Evolutionary conservation across 2,329 filamentous ascomycete genomes (phyloP).

Genomic region (Cladophialophora immunda): DNA sequence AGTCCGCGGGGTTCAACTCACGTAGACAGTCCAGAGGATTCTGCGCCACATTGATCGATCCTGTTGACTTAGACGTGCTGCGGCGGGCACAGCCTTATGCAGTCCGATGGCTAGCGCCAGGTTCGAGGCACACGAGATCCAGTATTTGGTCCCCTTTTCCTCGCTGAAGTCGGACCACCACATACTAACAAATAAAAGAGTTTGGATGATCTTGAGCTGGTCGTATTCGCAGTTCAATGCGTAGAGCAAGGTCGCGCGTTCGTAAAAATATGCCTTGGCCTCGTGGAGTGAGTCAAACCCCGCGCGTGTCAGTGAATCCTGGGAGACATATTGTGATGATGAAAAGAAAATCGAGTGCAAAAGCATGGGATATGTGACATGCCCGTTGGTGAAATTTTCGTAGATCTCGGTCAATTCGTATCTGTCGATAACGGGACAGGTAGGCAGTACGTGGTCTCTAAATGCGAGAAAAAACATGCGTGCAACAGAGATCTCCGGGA

Average conservation of each 20-base stretch:
- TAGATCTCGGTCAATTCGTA: background rate
- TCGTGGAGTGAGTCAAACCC: conserved; percentile 1
- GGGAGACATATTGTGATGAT: background rate
- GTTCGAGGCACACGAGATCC: conserved; percentile 7
- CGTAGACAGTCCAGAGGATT: background rate
- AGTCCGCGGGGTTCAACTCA: background rate
- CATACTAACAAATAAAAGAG: conserved; percentile 1
- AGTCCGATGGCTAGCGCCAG: conserved; percentile 7
- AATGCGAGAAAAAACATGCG: background rate
- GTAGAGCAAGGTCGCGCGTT: conserved; percentile 4
- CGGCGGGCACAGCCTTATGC: background rate
- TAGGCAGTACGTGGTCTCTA: conserved; percentile 1
- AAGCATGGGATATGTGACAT: background rate
- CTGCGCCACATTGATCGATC: conserved; percentile 6
- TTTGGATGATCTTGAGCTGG: conserved; percentile 1
- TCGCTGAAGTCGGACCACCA: conserved; percentile 13
- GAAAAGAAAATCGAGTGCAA: background rate
- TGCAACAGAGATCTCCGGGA: background rate
- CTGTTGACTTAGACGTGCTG: background rate
- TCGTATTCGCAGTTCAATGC: conserved; percentile 10
- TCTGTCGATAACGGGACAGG: conserved; percentile 1
- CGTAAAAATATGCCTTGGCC: conserved; percentile 7
- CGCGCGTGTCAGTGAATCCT: background rate
- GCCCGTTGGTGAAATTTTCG: background rate
- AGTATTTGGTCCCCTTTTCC: conserved; percentile 5